Evolutionary conservation across 345 rosid species (phyloP), one percentile per base, ranked within the genome.

Genomic region (Populus euphratica): DNA sequence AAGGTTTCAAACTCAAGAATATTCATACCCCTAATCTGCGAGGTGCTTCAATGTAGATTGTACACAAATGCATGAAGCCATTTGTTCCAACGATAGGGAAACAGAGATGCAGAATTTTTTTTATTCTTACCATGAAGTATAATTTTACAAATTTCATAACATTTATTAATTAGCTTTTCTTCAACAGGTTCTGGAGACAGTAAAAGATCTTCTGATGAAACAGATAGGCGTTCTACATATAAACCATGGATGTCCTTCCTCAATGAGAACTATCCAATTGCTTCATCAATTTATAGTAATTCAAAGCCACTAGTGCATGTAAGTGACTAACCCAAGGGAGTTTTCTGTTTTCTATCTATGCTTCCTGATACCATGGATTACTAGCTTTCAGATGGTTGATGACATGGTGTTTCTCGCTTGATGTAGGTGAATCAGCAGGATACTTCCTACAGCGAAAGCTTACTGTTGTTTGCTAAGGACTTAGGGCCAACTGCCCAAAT

Each of bases 401-500:
- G 50, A 77, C 18, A 6, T 23, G 20, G 7, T 23, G 12, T 68
- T 69, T 63, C 23, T 68, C 38, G 33, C 41, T 0, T 78, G 69
- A 5, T 73, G 70, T 72, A 91, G 91, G 84, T 82, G 73, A 75
- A 80, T 63, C 83, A 77, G 79, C 80, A 70, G 75, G 80, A 78
- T 25, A 77, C 76, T 35, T 68, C 86, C 47, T 89, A 88, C 72
- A 33, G 52, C 56, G 80, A 88, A 74, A 80, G 87, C 77, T 81
- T 89, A 71, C 80, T 76, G 89, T 18, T 78, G 75, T 89, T 88
- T 73, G 81, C 76, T 65, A 85, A 80, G 79, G 84, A 84, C 79
- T 80, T 91, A 43, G 95, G 91, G 50, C 87, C 90, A 62, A 84
- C 86, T 13, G 91, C 83, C 21, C 81, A 70, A 75, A 87, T 73